Evolutionary conservation across 2,329 filamentous ascomycete species (phyloP), one percentile per base, ranked within the genome.

Genomic region (Fusarium sp.): DNA sequence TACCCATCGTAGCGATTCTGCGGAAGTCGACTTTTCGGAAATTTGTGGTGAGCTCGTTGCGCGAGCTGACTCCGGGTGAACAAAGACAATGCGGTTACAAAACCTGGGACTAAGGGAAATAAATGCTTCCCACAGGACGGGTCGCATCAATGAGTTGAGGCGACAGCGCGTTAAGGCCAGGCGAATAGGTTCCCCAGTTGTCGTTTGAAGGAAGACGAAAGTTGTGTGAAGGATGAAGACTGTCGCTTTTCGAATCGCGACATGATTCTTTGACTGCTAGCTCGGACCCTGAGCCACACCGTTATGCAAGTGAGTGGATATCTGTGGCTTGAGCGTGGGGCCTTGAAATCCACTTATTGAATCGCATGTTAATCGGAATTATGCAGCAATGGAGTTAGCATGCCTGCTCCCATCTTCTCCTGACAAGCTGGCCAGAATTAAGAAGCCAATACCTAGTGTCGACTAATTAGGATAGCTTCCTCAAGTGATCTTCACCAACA

Each of bases 1-100:
- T 95, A 92, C 95, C 95, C 95, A 97, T 97, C 69, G 77, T 86
- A 80, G 65, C 42, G 46, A n/a, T 53, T 44, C 30, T 37, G 35
- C 44, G 18, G 37, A 25, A 35, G 30, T 60, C 50, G 52, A 30
- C 38, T 38, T 28, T 43, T 69, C 44, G 33, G 67, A 25, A 56
- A 38, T 52, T 42, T 47, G 58, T 53, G n/a, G 61, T 47, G n/a
- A 65, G 46, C 44, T 65, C 37, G 30, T 54, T 53, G 54, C 60
- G 69, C 67, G 40, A 57, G 56, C 42, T 42, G 49, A 42, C 57
- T 50, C 30, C 9, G 43, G 52, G 28, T 33, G n/a, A 57, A 32
- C 23, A 33, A 25, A 42, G 28, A 42, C 30, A 43, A 68, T 42
- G 32, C 33, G 54, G 64, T 64, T 67, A 57, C 49, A 61, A 62